Base-by-base conservation (phyloP, 495 filamentous ascomycete species). In the Daldinia loculata region DNA sequence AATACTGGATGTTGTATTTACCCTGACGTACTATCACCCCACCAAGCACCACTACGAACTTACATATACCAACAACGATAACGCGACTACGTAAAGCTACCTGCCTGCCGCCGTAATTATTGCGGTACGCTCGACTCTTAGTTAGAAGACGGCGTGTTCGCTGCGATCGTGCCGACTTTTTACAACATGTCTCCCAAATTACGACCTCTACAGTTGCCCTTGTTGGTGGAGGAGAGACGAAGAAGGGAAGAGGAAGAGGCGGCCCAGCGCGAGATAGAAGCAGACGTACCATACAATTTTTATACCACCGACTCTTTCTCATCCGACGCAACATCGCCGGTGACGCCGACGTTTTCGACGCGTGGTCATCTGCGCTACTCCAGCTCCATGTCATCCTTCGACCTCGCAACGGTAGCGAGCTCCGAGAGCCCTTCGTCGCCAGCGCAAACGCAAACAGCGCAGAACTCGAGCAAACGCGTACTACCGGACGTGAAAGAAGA, bases 261-360 rank as follows among this genome's bases (percentile, higher is more conserved):
- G 26, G 52, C 65, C 34, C 69, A 69, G 14, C 61, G 57, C 11
- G 74, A 72, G 22, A 34, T 56, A 17, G 67, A 75, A 1, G 50
- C 66, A 15, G 68, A 73, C 17, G 68, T 69, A 30, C 71, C 71
- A 14, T 72, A 71, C 34, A 74, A 74, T 55, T 77, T 76, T 62
- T 78, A 78, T 67, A 76, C 73, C 39, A 75, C 78, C 56, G 83
- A 82, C 72, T 86, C 86, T 22, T 87, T 84, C 38, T 83, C 84
- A 29, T 90, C 89, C 9, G 88, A 88, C 66, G 61, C 71, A 66
- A 83, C 87, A 15, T 87, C 88, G 30, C 89, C 89, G 15, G 79
- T 87, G 45, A 87, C 88, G 34, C 87, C 89, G 30, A 88, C 86
- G 22, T 90, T 89, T 69, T 88, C 87, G 39, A 74, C 79, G 66